Percentiles rank a stretch among this genome's conserved stretches.
These are phyloP conservation scores for Cladosporium sp. DNA, from an alignment of 2,329 filamentous ascomycete genomes.

Conservation along the genomic window DNA sequence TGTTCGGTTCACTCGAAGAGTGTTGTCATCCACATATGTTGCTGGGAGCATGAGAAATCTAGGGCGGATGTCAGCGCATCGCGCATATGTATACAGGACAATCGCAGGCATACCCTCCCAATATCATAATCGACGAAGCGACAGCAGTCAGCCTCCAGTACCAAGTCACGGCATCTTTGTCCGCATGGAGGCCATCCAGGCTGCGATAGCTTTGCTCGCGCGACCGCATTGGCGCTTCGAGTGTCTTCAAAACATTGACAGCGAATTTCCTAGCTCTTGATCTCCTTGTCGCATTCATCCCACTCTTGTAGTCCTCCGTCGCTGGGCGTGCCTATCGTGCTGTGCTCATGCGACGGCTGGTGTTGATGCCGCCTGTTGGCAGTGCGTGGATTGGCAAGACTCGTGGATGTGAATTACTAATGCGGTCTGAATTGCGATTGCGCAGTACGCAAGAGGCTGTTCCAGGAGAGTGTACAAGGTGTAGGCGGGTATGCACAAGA, in stretches of 20 bases:
- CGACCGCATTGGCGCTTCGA: conserved; percentile 19
- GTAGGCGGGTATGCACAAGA: no score
- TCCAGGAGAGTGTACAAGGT: no score
- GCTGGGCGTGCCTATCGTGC: neutral
- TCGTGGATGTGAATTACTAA: no score
- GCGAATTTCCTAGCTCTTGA: conserved; percentile 1
- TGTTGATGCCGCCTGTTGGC: neutral
- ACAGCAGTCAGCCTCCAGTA: conserved; percentile 46
- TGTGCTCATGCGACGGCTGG: conserved; percentile 3
- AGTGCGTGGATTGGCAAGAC: neutral
- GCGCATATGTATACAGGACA: neutral
- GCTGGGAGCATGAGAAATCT: conserved; percentile 48
- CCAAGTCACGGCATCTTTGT: conserved; percentile 35
- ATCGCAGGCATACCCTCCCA: conserved; percentile 41
- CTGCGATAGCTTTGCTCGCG: conserved; percentile 27
- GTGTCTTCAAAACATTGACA: conserved; percentile 2
- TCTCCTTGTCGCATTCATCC: conserved; percentile 3
- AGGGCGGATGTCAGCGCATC: conserved; percentile 16
- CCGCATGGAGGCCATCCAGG: conserved; percentile 22
- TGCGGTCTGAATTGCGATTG: no score
- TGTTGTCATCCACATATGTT: conserved; percentile 39
- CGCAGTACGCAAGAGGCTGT: no score
- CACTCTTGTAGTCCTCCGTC: neutral
- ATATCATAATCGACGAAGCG: conserved; percentile 43
- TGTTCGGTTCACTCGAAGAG: conserved; percentile 37